Evolutionary conservation across 345 rosid species (phyloP).

Genomic region (Camelina sativa): DNA sequence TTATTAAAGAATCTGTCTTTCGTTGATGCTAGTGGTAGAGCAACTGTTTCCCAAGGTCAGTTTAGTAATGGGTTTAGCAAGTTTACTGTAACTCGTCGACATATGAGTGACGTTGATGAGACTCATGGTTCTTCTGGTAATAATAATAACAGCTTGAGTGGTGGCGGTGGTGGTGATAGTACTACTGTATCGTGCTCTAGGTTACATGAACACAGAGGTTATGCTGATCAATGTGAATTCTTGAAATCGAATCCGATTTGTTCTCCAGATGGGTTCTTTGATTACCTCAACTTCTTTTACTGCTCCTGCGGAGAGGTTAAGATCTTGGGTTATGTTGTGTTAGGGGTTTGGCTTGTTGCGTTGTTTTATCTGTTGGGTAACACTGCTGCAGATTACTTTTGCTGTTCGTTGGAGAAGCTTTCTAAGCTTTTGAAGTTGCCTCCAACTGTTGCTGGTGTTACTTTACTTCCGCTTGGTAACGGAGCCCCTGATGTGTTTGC

Average conservation of each 20-base stretch:
- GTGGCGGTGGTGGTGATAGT: conserved; percentile 5
- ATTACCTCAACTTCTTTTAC: conserved; percentile 77
- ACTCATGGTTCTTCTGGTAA: conserved; percentile 14
- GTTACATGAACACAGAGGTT: conserved; percentile 54
- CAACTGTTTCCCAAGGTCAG: conserved; percentile 23
- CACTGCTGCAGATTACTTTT: conserved; percentile 87
- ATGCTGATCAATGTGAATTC: conserved; percentile 63
- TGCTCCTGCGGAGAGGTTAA: conserved; percentile 60
- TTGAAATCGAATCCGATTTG: conserved; percentile 59
- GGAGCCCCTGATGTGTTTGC: conserved; percentile 95
- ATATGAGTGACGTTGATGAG: conserved; percentile 37
- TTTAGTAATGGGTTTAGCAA: conserved; percentile 32
- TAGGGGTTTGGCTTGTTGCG: conserved; percentile 74
- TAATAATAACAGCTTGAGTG: conserved; percentile 43
- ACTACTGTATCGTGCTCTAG: conserved; percentile 49
- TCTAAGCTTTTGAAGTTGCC: conserved; percentile 73
- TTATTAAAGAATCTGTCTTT: conserved; percentile 39
- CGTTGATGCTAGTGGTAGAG: conserved; percentile 24
- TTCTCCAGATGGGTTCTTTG: conserved; percentile 73
- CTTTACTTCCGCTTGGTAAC: conserved; percentile 82
- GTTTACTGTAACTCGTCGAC: conserved; percentile 45
- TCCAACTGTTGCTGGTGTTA: conserved; percentile 85
- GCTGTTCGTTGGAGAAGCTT: conserved; percentile 74
- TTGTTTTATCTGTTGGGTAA: conserved; percentile 79
- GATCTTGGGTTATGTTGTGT: conserved; percentile 51